Base-by-base conservation (phyloP, 2,329 filamentous ascomycete species). In the Ceratocystis eucalypticola region DNA sequence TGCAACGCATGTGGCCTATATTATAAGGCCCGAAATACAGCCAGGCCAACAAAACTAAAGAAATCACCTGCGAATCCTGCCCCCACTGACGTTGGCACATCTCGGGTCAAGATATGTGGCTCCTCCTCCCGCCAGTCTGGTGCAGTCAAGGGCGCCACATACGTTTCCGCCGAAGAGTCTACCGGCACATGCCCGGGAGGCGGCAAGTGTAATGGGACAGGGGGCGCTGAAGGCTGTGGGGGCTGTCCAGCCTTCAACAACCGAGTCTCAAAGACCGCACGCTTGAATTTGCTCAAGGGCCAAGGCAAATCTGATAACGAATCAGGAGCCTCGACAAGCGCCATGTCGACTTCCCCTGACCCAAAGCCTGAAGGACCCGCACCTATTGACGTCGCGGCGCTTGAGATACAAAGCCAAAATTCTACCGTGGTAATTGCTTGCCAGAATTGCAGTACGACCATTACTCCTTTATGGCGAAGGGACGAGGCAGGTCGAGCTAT, bases 171-270 rank as follows among this genome's bases (percentile, higher is more conserved):
- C 3, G 88, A 91, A 72, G 86, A 83, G 57, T 79, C 86, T 3
- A 83, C 85, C 55, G 94, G 94, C n/a, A 95, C 92, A 12, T 99
- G 94, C 75, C 94, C 94, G 15, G 94, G 94, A 46, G 93, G 93
- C 69, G 94, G 94, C 48, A 88, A 88, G 67, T 99, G 94, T 75
- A 97, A 99, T 74, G 94, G 94, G 61, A 97, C 94, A 25, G 94
- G 94, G 57, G 94, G 94, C 65, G 91, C 94, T 41, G 90, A 96
- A 73, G 93, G 91, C 22, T 99, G 94, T 75, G 91, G 90, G 74
- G 94, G 94, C 12, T 99, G 94, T 73, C 94, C 94, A 45, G 94
- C 94, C 1, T 99, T 90, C 80, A 99, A 99, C 80, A 99, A 99
- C 73, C 85, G 94, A 65, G 86, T 97, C 48, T 89, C 93, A 44